These are phyloP conservation scores for Vaccinium darrowii DNA, from an alignment of 148 eudicot species.

Conservation along the genomic window DNA sequence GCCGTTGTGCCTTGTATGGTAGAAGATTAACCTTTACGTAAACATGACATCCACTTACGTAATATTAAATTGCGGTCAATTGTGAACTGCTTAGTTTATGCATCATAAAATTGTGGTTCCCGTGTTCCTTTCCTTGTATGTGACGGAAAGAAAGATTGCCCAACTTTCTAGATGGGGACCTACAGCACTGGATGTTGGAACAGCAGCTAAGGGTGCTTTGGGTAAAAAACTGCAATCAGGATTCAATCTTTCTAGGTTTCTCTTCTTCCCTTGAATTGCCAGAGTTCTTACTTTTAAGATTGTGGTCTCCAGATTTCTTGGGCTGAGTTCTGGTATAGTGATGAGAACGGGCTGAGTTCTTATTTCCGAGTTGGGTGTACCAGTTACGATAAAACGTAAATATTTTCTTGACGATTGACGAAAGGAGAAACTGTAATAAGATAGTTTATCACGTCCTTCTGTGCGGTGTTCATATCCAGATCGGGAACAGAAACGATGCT, in stretches of 20 bases:
- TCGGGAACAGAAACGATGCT: neutral
- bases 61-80: slow-evolving; percentile 2
- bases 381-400: too few relatives aligned
- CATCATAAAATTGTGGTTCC: neutral
- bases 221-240: neutral
- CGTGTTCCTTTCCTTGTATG: neutral
- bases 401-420: too few relatives aligned
- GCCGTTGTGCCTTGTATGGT: too few relatives aligned
- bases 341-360: too few relatives aligned
- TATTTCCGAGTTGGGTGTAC: too few relatives aligned
- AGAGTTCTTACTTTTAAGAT: neutral
- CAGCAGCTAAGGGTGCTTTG: too few relatives aligned
- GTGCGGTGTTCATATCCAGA: neutral
- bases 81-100: neutral
- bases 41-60: neutral
- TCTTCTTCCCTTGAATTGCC: neutral
- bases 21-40: neutral
- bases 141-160: neutral
- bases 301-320: neutral
- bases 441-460: too few relatives aligned
- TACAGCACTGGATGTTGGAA: neutral
- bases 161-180: neutral
- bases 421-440: too few relatives aligned
- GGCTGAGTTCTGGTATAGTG: neutral
- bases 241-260: neutral